A percentile compares a stretch with the other conserved stretches of the same genome.
Evolutionary conservation across 2,329 filamentous ascomycete species (phyloP).

Genomic region (Myriosclerotinia curreyana): DNA sequence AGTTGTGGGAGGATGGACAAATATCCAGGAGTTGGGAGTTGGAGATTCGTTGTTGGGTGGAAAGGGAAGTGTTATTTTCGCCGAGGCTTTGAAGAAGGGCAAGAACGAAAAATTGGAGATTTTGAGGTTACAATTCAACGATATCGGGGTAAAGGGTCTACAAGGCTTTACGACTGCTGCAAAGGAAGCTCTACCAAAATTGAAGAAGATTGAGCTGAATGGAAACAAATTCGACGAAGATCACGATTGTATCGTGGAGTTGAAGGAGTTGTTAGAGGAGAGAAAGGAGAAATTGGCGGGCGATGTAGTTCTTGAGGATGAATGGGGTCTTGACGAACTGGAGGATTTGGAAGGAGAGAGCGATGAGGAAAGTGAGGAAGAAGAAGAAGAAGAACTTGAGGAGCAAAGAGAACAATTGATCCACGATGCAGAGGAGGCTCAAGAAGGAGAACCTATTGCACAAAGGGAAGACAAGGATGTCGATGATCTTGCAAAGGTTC

Average conservation of each 20-base stretch:
- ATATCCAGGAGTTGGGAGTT: slow-evolving; percentile 78
- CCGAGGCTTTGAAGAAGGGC: slow-evolving; percentile 68
- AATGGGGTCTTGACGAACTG: slow-evolving; percentile 82
- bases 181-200: slow-evolving; percentile 63
- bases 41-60: slow-evolving; percentile 82
- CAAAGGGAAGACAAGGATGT: slow-evolving; percentile 73
- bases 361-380: slow-evolving; percentile 66
- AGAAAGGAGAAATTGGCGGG: slow-evolving; percentile 73
- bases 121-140: slow-evolving; percentile 87
- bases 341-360: slow-evolving; percentile 76
- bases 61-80: slow-evolving; percentile 72
- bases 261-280: slow-evolving; percentile 70
- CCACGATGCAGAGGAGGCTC: slow-evolving; percentile 67
- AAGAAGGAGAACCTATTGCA: slow-evolving; percentile 65
- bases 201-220: slow-evolving; percentile 89
- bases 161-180: slow-evolving; percentile 68
- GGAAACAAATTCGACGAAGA: slow-evolving; percentile 94
- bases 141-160: slow-evolving; percentile 76
- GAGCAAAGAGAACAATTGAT: slow-evolving; percentile 67
- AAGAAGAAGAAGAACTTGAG: slow-evolving; percentile 56
- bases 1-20: slow-evolving; percentile 70
- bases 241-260: slow-evolving; percentile 64
- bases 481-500: slow-evolving; percentile 71
- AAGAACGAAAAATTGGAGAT: slow-evolving; percentile 77
- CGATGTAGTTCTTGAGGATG: slow-evolving; percentile 67